phyloP scores from a whole-genome alignment of 2,329 filamentous ascomycete genomes.

The Cladosporium halotolerans region DNA sequence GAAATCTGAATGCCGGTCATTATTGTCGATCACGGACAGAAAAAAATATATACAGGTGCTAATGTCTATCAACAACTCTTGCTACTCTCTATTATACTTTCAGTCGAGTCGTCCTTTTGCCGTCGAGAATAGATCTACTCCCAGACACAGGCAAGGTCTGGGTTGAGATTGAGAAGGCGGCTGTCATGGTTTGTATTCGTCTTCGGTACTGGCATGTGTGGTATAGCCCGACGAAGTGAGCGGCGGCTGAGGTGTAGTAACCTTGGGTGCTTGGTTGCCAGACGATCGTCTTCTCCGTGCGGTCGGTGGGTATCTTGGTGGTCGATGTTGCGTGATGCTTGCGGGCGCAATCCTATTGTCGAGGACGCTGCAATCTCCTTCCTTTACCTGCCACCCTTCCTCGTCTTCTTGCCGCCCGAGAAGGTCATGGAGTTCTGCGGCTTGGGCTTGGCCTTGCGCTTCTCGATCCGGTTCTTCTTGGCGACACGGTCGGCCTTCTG shows the following conservation, averaged over 20 bases:
- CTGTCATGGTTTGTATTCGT: too few relatives aligned
- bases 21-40: not conserved
- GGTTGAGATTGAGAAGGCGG: too few relatives aligned
- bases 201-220: too few relatives aligned
- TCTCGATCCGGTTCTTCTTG: slow-evolving; percentile 8
- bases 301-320: slow-evolving; percentile 6
- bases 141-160: too few relatives aligned
- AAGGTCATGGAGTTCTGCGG: slow-evolving; percentile 7
- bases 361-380: too few relatives aligned
- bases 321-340: not conserved
- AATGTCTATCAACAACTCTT: slow-evolving; percentile 1
- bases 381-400: slow-evolving; percentile 9
- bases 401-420: slow-evolving; percentile 3
- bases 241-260: too few relatives aligned
- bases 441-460: slow-evolving; percentile 9
- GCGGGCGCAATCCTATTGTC: too few relatives aligned
- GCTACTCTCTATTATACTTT: not conserved
- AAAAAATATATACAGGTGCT: slow-evolving; percentile 1
- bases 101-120: too few relatives aligned
- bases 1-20: not conserved
- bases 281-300: not conserved
- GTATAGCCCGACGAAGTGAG: too few relatives aligned
- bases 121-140: too few relatives aligned
- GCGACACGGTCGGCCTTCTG: slow-evolving; percentile 9
- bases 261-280: too few relatives aligned